Evolutionary conservation across 2,329 filamentous ascomycete species (phyloP).

Genomic region (Dichotomopilus funicola): DNA sequence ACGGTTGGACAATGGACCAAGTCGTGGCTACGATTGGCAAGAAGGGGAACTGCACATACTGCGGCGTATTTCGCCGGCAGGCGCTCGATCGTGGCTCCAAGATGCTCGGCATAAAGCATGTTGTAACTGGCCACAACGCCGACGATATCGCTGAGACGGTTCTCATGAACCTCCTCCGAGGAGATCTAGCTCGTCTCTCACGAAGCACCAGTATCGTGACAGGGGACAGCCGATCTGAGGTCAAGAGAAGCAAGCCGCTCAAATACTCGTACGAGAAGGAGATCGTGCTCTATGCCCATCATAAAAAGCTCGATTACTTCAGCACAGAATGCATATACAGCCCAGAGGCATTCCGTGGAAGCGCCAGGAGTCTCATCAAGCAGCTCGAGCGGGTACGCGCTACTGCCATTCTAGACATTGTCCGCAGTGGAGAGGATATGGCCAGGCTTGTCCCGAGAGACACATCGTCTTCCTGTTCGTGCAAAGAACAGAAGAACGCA

Average conservation of each 20-base stretch:
- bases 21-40: constrained; percentile 95
- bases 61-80: constrained; percentile 90
- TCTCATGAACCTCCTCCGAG: constrained; percentile 90
- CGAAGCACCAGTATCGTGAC: constrained; percentile 88
- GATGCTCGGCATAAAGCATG: constrained; percentile 79
- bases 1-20: constrained; percentile 99
- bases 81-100: constrained; percentile 89
- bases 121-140: constrained; percentile 95
- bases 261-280: constrained; percentile 99
- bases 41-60: constrained; percentile 98
- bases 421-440: constrained; percentile 94
- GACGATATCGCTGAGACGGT: constrained; percentile 97
- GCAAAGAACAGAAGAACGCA: constrained; percentile 33
- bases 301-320: constrained; percentile 96
- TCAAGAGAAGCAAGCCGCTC: constrained; percentile 91
- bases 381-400: constrained; percentile 88
- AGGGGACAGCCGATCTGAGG: constrained; percentile 68
- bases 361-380: constrained; percentile 86
- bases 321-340: constrained; percentile 98
- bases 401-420: constrained; percentile 90
- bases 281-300: constrained; percentile 94
- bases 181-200: constrained; percentile 80
- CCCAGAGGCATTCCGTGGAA: constrained; percentile 91
- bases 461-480: constrained; percentile 40
- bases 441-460: constrained; percentile 70